phyloP scores from a whole-genome alignment of 169 alveolate genomes.

The Cryptosporidium sp. region DNA sequence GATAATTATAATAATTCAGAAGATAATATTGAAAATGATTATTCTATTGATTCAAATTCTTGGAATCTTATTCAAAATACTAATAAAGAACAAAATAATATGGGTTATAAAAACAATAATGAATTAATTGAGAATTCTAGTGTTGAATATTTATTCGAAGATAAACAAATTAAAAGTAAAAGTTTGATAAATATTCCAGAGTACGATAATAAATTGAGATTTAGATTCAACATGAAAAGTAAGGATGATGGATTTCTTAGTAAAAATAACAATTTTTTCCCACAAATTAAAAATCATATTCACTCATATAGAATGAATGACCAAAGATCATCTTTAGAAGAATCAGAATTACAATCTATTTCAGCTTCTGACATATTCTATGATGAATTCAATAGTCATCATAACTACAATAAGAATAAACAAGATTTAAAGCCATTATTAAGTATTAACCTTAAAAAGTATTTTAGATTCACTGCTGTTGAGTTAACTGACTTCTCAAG shows the following conservation, averaged over 20 bases:
- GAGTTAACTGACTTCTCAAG: slow-evolving; percentile 79
- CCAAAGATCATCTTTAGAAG: slow-evolving; percentile 67
- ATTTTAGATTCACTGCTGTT: slow-evolving; percentile 43
- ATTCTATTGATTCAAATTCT: background rate
- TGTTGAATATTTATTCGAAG: slow-evolving; percentile 53
- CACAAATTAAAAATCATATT: slow-evolving; percentile 34
- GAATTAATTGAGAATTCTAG: slow-evolving; percentile 20
- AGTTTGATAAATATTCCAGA: slow-evolving; percentile 38
- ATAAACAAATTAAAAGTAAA: slow-evolving; percentile 47
- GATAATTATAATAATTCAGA: background rate
- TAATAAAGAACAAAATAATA: background rate
- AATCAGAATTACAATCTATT: slow-evolving; percentile 37
- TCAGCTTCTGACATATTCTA: slow-evolving; percentile 7
- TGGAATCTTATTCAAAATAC: slow-evolving; percentile 24
- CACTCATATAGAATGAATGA: slow-evolving; percentile 49
- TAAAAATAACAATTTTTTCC: slow-evolving; percentile 34
- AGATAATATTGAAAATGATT: background rate
- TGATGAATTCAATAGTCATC: slow-evolving; percentile 3
- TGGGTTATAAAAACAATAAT: background rate
- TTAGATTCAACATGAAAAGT: slow-evolving; percentile 1
- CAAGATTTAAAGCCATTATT: background rate
- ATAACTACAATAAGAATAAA: background rate
- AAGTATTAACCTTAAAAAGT: background rate
- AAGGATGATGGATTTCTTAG: slow-evolving; percentile 59
- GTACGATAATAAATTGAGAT: background rate